Conservation (phyloP, 768 basidiomycete species). For the Ramaria sp. region DNA sequence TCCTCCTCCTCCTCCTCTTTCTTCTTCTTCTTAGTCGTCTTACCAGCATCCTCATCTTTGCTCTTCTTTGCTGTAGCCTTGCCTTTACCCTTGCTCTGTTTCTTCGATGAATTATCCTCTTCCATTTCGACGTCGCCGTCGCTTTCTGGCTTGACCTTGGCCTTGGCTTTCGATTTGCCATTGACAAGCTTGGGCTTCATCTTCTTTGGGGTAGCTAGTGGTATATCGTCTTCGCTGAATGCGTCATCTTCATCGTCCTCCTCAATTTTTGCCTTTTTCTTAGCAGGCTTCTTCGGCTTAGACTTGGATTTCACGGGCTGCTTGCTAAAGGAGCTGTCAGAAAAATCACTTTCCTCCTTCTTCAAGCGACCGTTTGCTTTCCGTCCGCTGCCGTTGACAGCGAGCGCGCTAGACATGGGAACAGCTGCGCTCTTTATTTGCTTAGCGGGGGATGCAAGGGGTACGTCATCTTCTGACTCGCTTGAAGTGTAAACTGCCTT, state of each 20-base stretch:
- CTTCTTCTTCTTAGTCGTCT: conserved; percentile 41
- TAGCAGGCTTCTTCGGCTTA: conserved; percentile 37
- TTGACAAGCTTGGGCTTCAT: background rate
- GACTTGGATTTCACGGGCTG: conserved; percentile 38
- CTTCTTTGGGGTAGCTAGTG: conserved; percentile 18
- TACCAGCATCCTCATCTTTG: conserved; percentile 32
- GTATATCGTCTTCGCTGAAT: conserved; percentile 23
- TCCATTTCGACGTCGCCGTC: conserved; percentile 4
- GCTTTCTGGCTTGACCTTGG: conserved; percentile 18
- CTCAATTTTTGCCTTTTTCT: conserved; percentile 45
- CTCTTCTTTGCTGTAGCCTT: conserved; percentile 45
- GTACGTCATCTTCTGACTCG: conserved; percentile 46
- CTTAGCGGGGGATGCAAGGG: conserved; percentile 64
- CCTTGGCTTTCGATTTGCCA: conserved; percentile 10
- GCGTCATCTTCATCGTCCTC: conserved; percentile 14
- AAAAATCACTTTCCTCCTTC: conserved; percentile 26
- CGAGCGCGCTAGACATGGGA: conserved; percentile 31
- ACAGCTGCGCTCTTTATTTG: conserved; percentile 26
- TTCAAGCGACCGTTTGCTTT: conserved; percentile 12
- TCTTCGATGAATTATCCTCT: conserved; percentile 23
- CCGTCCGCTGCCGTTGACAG: conserved; percentile 27
- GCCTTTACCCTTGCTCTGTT: conserved; percentile 27
- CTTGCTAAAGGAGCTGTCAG: conserved; percentile 34
- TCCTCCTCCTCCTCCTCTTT: conserved; percentile 61
- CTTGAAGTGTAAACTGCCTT: conserved; percentile 4